Evolutionary conservation across 129 eudicot genomes (phyloP), one percentile per base, ranked within the genome.

Genomic region (Flaveria ramosissima): DNA sequence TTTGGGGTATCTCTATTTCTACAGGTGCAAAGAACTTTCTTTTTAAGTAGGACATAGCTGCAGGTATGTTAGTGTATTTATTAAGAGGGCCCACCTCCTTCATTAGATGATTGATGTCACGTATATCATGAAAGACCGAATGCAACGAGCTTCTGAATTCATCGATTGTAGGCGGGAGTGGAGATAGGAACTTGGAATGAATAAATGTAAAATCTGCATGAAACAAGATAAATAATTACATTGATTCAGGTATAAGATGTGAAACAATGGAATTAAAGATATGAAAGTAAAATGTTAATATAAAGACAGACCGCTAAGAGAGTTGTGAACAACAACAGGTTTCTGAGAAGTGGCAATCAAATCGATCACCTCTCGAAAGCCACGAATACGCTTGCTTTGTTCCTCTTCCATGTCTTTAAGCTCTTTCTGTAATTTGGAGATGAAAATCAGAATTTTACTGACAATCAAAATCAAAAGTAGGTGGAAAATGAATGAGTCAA

Each of bases 301-400:
- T 17, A 72, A 86, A 81, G 71, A 80, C 27, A 19, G 81, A 94
- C 98, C 98, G 14, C 86, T 88, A 52, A 95, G 89, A 52, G 91
- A 89, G 83, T 91, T 95, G 91, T 89, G 99, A 51, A 87, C 96
- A 88, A 95, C 80, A 76, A 95, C 76, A 64, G 99, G 97, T 81
- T 88, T 95, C 92, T 79, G 85, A 67, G 99, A 95, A 82, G 88
- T 55, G 23, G 99, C 88, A 86, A 95, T 92, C 87, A 91, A 73
- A 73, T 95, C 97, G 71, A 91, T 88, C 89, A 95, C 99, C 86
- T 95, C 99, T 43, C 97, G 85, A 80, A 95, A 95, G 64, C 97
- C 99, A 85, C 97, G 86, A 14, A 85, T 73, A 5, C 70, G 84
- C 71, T 68, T 87, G 78, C 85, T 86, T 72, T 92, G 88, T 83